Evolutionary conservation across 108 stramenopile genomes (phyloP), one percentile per base, ranked within the genome.

Genomic region (Nitzschia sp.): DNA sequence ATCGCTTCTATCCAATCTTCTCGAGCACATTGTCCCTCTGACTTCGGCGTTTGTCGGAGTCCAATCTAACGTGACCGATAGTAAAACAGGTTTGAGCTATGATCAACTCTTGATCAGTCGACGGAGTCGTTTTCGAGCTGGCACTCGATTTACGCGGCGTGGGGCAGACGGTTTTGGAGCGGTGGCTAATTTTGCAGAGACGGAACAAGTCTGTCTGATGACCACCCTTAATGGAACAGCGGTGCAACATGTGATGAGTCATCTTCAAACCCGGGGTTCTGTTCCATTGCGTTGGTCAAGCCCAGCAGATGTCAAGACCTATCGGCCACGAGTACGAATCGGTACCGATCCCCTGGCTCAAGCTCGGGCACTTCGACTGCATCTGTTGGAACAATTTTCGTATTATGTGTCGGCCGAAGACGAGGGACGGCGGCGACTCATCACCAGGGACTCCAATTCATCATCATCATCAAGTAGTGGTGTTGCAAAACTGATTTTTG

Each of bases 101-200:
- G 85, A 91, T 66, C 71, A 95, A 55, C 15, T 97, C 3, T 57
- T 98, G 58, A 90, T 98, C 26, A 92, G 92, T 53, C 71, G 98
- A 8, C 78, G 98, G 38, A 92, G 89, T 50, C 83, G 86, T 28
- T 88, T 82, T 34, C 81, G 96, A n/a, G 92, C 95, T 33, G 98
- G 98, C 19, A 96, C 96, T 21, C 86, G 98, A 41, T 98, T 97
- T 73, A 97, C 90, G 45, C 72, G 79, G 56, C 89, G 98, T 27
- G 98, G 98, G 22, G 83, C 92, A 19, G 96, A 98, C 81, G 86
- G 72, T n/a, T 68, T 74, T 2, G 98, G 98, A 5, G 77, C 85
- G 36, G 95, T 92, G 25, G 96, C 98, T 11, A 98, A 98, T 69
- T 96, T 86, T 73, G 96, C 87, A 11, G 98, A 98, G 81, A 96